Conservation (phyloP, 805 yeast species). For the Candida manassasensis region DNA sequence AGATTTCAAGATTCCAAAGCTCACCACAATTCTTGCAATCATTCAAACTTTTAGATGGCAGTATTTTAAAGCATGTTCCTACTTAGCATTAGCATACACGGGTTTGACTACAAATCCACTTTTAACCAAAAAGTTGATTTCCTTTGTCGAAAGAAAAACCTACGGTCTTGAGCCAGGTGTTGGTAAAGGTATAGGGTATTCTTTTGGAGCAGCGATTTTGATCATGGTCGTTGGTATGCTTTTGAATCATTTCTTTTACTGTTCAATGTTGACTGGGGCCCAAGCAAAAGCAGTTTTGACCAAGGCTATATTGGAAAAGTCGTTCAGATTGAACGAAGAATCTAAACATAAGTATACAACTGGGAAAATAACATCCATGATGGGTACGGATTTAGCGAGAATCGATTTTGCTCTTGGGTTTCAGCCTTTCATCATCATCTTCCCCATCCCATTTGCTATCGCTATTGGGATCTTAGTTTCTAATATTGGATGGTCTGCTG, state of each 20-base stretch:
- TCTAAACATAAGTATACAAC: conserved; percentile 59
- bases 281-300: conserved; percentile 67
- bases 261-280: conserved; percentile 61
- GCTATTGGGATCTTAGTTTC: conserved; percentile 59
- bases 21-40: conserved; percentile 18
- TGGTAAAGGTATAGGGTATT: conserved; percentile 39
- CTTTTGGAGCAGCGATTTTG: conserved; percentile 32
- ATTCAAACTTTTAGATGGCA: conserved; percentile 28
- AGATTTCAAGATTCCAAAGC: conserved; percentile 27
- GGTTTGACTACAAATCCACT: conserved; percentile 30
- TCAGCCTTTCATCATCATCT: conserved; percentile 57
- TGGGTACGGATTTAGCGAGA: conserved; percentile 79
- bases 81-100: conserved; percentile 20
- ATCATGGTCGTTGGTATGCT: conserved; percentile 26
- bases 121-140: conserved; percentile 32
- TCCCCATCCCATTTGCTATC: conserved; percentile 61
- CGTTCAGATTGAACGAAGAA: conserved; percentile 54
- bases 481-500: conserved; percentile 67
- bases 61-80: conserved; percentile 28
- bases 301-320: conserved; percentile 64
- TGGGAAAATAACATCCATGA: conserved; percentile 68
- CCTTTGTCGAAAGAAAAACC: conserved; percentile 27
- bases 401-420: conserved; percentile 73
- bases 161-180: conserved; percentile 18
- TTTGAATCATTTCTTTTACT: conserved; percentile 62